A percentile compares a stretch with the other conserved stretches of the same genome.
Conservation (phyloP, 2,329 filamentous ascomycete genomes). For the Capronia coronata region DNA sequence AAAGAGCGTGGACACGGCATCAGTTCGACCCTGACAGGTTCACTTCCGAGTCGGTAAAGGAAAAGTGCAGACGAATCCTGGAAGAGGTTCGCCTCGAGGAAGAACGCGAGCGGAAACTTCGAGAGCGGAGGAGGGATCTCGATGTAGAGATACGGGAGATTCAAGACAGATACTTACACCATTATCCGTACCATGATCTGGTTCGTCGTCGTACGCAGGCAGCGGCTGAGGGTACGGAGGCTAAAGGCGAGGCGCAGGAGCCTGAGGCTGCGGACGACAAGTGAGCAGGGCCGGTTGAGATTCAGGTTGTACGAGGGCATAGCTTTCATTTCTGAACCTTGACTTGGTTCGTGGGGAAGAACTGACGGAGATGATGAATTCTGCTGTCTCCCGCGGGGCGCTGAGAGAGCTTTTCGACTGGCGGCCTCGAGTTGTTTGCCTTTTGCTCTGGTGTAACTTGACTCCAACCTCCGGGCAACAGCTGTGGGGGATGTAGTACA, state of each 20-base stretch:
- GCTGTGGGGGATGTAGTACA: not conserved
- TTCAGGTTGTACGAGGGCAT: not conserved
- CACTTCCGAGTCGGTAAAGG: not conserved
- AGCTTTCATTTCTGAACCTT: not conserved
- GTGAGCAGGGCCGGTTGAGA: not conserved
- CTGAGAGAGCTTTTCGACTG: not conserved
- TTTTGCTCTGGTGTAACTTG: constrained; percentile 3
- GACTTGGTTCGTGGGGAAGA: not conserved
- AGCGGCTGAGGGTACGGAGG: not conserved
- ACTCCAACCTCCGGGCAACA: not conserved
- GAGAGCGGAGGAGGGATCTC: not conserved
- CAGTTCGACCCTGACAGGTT: not conserved
- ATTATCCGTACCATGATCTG: no score
- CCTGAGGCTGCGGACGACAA: not conserved
- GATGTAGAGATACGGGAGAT: not conserved
- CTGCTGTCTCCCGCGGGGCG: not conserved
- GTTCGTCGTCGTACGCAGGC: not conserved
- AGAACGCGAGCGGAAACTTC: not conserved
- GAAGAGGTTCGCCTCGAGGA: not conserved
- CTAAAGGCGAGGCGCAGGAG: not conserved
- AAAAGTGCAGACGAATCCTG: not conserved
- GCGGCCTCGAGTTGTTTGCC: not conserved
- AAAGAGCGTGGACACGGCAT: not conserved
- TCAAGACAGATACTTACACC: not conserved
- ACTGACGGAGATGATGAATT: not conserved